Base-by-base conservation (phyloP, 208 protist genomes). In the Strigomonas culicis region DNA sequence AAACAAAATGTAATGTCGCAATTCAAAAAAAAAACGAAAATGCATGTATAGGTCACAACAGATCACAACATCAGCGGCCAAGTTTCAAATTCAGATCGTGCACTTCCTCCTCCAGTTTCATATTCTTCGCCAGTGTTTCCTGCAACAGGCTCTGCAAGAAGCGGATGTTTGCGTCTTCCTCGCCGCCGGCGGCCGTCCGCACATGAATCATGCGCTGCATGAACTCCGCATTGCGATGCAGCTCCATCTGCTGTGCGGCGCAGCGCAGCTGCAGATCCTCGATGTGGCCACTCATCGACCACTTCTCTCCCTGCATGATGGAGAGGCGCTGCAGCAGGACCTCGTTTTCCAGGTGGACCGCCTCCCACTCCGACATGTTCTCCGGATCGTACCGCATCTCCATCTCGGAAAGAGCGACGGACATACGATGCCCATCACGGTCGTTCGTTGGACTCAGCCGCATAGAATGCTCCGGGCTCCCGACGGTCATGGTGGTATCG, bases 61-160 rank as follows among this genome's bases (percentile, higher is more conserved):
- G 39, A 56, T 58, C 46, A 22, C 32, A 21, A 34, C 49, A 25
- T 30, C 34, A 46, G 17, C 59, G 53, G 6, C 25, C 44, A 43
- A 41, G 34, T 15, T 63, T 59, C 31, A 31, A 55, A 30, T 46
- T 70, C 25, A 82, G 55, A 21, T 68, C 61, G 24, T 64, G 56
- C 25, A 90, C 19, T 50, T 74, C 62, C 50, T 81, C 74, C 71
- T 80, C 70, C 4, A 93, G 64, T 25, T 57, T 58, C 30, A 93
- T 70, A 41, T 86, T 89, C 57, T 88, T 74, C 49, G 73, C 43
- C 21, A 93, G 60, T 36, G 80, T 81, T 21, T 83, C 72, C 46
- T 93, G 82, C 30, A 93, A 43, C 44, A 93, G 70, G 27, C 61
- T 68, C 66, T 93, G 86, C 8, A 93, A 56, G n/a, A 61, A 51